phyloP scores from a whole-genome alignment of 2,329 filamentous ascomycete genomes.

The Fusarium hainanense region DNA sequence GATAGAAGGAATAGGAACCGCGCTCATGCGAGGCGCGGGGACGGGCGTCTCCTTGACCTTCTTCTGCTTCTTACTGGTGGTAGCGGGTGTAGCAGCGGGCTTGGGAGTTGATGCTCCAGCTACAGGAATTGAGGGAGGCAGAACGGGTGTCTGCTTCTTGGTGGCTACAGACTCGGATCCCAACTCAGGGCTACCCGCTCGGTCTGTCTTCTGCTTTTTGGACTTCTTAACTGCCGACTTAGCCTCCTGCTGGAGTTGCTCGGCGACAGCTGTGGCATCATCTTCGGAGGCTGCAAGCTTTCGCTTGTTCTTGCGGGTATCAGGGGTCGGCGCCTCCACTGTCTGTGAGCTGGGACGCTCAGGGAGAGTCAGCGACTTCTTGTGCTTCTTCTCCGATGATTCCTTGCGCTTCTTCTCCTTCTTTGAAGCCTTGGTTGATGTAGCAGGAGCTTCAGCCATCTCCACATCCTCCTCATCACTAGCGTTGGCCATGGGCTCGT shows the following conservation, averaged over 20 bases:
- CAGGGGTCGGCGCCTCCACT: conserved; percentile 33
- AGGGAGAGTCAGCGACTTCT: conserved; percentile 34
- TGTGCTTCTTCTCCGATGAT: conserved; percentile 48
- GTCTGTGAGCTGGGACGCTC: conserved; percentile 30
- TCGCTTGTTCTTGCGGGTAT: conserved; percentile 52
- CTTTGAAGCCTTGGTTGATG: conserved; percentile 44
- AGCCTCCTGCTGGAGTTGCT: conserved; percentile 52
- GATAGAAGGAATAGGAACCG: conserved; percentile 51
- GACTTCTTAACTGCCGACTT: conserved; percentile 55
- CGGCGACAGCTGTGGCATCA: conserved; percentile 50
- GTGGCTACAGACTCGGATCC: conserved; percentile 45
- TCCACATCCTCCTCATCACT: conserved; percentile 60
- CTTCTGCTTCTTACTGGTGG: conserved; percentile 47
- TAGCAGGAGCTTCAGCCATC: conserved; percentile 55
- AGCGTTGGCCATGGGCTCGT: conserved; percentile 51
- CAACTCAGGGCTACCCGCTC: conserved; percentile 50
- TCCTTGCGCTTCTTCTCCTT: conserved; percentile 51
- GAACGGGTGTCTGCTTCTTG: conserved; percentile 51
- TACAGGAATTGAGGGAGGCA: conserved; percentile 48
- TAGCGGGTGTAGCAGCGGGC: conserved; percentile 36
- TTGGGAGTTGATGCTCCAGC: conserved; percentile 42
- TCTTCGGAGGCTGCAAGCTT: conserved; percentile 54
- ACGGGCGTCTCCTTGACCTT: conserved; percentile 47
- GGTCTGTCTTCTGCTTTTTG: conserved; percentile 54
- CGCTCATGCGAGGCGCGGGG: conserved; percentile 45